These are phyloP conservation scores for Sutorius eximius DNA, from an alignment of 1,284 basidiomycete genomes.

Conservation along the genomic window DNA sequence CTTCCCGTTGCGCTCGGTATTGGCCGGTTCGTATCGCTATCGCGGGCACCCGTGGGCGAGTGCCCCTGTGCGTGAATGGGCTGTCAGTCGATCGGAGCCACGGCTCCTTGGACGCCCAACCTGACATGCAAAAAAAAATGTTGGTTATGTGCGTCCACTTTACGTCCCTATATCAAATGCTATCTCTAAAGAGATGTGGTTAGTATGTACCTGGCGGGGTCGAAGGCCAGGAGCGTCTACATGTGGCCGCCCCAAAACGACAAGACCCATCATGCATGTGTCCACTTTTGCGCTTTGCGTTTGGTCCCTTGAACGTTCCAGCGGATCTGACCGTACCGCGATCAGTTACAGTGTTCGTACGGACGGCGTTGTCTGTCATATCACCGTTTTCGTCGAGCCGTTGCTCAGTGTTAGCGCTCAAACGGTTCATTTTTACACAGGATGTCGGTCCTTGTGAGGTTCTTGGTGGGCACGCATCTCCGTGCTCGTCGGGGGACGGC, in stretches of 20 bases:
- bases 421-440: slow-evolving; percentile 14
- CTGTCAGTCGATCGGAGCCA: slow-evolving; percentile 6
- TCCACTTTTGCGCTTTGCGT: slow-evolving; percentile 4
- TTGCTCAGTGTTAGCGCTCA: slow-evolving; percentile 2
- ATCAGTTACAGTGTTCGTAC: not conserved
- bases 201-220: slow-evolving; percentile 4
- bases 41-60: no score
- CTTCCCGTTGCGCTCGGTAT: no score
- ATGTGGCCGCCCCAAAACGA: slow-evolving; percentile 32
- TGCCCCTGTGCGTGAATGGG: slow-evolving; percentile 11
- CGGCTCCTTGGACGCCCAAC: not conserved
- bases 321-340: slow-evolving; percentile 7
- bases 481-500: slow-evolving; percentile 15
- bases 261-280: slow-evolving; percentile 3
- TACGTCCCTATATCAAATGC: slow-evolving; percentile 20
- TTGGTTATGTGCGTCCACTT: slow-evolving; percentile 14
- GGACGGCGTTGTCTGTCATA: not conserved
- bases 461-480: slow-evolving; percentile 4
- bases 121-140: not conserved
- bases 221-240: slow-evolving; percentile 4
- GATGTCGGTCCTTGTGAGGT: slow-evolving; percentile 1
- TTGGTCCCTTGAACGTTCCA: slow-evolving; percentile 29
- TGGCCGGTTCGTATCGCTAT: no score
- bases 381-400: slow-evolving; percentile 2
- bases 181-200: slow-evolving; percentile 5